Evolutionary conservation across 2,329 filamentous ascomycete genomes (phyloP).

Genomic region (Claviceps monticola): DNA sequence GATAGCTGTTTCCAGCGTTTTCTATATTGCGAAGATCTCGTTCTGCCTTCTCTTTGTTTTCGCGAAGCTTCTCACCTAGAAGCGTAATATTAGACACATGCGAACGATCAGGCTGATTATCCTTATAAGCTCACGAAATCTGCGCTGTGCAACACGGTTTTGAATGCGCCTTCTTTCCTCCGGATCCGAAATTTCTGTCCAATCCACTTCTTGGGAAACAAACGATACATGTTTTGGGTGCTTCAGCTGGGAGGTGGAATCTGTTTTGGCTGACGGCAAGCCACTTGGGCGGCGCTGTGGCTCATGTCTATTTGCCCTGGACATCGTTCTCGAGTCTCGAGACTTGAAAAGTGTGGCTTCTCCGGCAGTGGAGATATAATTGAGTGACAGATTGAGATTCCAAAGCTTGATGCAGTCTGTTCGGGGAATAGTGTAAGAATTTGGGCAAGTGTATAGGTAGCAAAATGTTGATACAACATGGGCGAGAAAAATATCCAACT

Average conservation of each 20-base stretch:
- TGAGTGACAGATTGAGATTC: neutral
- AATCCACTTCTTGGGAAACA: conserved; percentile 42
- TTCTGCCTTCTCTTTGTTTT: conserved; percentile 51
- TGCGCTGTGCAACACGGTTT: conserved; percentile 62
- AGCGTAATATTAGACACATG: conserved; percentile 2
- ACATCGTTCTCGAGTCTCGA: neutral
- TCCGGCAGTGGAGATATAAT: neutral
- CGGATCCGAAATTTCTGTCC: conserved; percentile 55
- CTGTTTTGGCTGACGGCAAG: conserved; percentile 12
- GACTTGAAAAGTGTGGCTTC: neutral
- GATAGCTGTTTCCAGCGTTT: conserved; percentile 50
- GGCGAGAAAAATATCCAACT: neutral
- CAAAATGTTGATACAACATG: too few relatives aligned
- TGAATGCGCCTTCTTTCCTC: conserved; percentile 61
- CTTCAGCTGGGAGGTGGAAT: conserved; percentile 16
- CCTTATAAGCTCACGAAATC: conserved; percentile 46
- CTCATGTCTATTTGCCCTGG: conserved; percentile 9
- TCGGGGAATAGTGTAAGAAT: neutral
- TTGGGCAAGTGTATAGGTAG: neutral
- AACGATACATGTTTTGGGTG: conserved; percentile 21
- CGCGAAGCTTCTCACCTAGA: conserved; percentile 54
- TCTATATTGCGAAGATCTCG: conserved; percentile 49
- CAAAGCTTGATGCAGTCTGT: neutral
- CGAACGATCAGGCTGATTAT: neutral
- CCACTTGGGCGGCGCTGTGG: conserved; percentile 9